Base-by-base conservation (phyloP, 2,329 filamentous ascomycete genomes). In the Claviceps purpurea region DNA sequence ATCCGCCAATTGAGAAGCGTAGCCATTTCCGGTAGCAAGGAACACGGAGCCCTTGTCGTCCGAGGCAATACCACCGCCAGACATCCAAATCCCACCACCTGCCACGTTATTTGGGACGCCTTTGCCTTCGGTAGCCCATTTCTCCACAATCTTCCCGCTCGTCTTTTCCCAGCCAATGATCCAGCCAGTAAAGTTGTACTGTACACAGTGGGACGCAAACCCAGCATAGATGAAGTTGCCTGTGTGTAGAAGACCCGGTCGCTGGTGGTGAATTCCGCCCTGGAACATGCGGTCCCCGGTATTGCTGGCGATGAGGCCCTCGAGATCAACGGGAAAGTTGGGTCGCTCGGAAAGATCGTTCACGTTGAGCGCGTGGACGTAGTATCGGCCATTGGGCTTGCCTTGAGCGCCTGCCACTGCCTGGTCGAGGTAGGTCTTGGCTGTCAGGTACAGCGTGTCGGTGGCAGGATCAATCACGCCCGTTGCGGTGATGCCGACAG, bases 101-200 rank as follows among this genome's bases (percentile, higher is more conserved):
- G 64, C 60, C 34, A 67, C 60, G 40, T 65, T 61, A 14, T 58
- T 61, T 39, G 61, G 53, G 4, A 73, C 70, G 1, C 70, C 70
- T 7, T 66, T 60, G 1, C 69, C 66, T 46, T 73, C 65, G 7
- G 68, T 72, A 1, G 72, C 66, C 57, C 65, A 75, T 5, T 59
- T 58, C 57, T 70, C 68, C 18, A 70, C 67, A 30, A 67, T 56
- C 20, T 64, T 57, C 14, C 67, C 67, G 0, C 62, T 65, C 0
- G 65, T 68, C 53, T 73, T 71, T 60, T 75, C 68, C 58, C 73
- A 69, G 3, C 73, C 73, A 42, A 78, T 66, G 42, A 78, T 64
- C 65, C 71, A 73, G 24, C 75, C 74, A 1, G 75, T 77, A 55
- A 78, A 78, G 58, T 79, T 77, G 60, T 73, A 79, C 52, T 73